These are phyloP conservation scores for Hibiscus tridactylites DNA, from an alignment of 345 rosid species.

Conservation along the genomic window DNA sequence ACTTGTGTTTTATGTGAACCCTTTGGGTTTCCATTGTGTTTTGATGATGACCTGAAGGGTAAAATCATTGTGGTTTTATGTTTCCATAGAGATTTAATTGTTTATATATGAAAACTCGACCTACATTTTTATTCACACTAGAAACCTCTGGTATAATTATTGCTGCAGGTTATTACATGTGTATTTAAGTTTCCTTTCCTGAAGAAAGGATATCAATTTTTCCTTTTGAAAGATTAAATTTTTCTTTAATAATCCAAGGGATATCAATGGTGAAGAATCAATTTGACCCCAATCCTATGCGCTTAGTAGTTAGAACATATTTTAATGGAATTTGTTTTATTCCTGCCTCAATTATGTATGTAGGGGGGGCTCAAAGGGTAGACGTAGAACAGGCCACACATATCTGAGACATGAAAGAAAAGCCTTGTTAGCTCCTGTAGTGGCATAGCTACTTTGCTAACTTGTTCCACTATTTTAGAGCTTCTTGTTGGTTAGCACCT, in stretches of 20 bases:
- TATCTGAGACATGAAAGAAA: not conserved
- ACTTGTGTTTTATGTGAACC: too few relatives aligned
- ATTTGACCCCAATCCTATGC: not conserved
- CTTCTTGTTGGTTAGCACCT: not conserved
- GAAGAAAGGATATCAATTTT: not conserved
- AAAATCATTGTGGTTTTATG: not conserved
- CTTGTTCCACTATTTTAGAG: not conserved
- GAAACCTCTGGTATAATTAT: not conserved
- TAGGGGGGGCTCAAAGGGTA: not conserved
- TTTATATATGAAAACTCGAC: not conserved
- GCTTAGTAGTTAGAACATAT: not conserved
- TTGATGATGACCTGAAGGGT: not conserved
- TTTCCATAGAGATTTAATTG: not conserved
- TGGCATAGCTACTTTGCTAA: not conserved
- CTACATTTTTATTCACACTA: not conserved
- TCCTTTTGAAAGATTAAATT: not conserved
- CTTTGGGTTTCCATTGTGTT: not conserved
- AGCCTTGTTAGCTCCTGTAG: not conserved
- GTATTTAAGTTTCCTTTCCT: not conserved
- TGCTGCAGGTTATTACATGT: not conserved
- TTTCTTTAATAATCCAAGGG: not conserved
- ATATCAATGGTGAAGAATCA: not conserved
- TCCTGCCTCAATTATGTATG: not conserved
- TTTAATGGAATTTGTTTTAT: not conserved
- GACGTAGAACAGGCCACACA: not conserved